Evolutionary conservation across 768 basidiomycete species (phyloP).

Genomic region (Kwoniella mangroviensis): DNA sequence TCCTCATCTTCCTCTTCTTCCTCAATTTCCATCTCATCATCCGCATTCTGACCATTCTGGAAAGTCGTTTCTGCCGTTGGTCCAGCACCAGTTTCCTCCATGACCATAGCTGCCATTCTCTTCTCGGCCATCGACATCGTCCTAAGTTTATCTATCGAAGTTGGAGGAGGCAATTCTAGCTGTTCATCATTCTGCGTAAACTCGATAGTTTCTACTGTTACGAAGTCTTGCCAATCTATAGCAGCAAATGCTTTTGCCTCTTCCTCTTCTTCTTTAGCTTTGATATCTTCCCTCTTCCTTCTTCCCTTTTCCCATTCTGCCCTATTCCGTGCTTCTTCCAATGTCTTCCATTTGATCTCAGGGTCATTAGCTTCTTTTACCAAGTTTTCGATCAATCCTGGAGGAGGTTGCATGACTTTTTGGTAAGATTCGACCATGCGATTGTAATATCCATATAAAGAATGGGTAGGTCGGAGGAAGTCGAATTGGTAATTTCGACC

Average conservation of each 20-base stretch:
- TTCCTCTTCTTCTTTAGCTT: constrained; percentile 88
- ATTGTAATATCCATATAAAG: constrained; percentile 95
- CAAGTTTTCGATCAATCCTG: constrained; percentile 72
- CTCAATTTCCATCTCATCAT: constrained; percentile 70
- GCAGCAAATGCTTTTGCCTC: constrained; percentile 93
- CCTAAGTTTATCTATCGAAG: constrained; percentile 91
- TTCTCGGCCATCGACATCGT: constrained; percentile 97
- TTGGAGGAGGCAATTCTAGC: constrained; percentile 88
- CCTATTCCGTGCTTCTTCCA: constrained; percentile 75
- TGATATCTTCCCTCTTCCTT: constrained; percentile 80
- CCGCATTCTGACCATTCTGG: constrained; percentile 58
- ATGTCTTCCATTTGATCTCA: constrained; percentile 73
- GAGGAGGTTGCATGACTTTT: constrained; percentile 82
- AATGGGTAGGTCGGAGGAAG: constrained; percentile 92
- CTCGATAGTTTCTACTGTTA: constrained; percentile 83
- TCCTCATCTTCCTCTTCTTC: constrained; percentile 79
- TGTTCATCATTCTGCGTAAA: constrained; percentile 87
- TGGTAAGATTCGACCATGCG: constrained; percentile 94
- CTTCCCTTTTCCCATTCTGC: constrained; percentile 88
- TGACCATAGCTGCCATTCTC: constrained; percentile 96
- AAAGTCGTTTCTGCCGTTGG: constrained; percentile 63
- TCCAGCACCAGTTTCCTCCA: constrained; percentile 93
- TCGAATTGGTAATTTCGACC: constrained; percentile 98
- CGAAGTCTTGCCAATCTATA: constrained; percentile 99
- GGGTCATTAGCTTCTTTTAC: constrained; percentile 67